Conservation (phyloP, 768 basidiomycete species). For the Termitomyces sp. region DNA sequence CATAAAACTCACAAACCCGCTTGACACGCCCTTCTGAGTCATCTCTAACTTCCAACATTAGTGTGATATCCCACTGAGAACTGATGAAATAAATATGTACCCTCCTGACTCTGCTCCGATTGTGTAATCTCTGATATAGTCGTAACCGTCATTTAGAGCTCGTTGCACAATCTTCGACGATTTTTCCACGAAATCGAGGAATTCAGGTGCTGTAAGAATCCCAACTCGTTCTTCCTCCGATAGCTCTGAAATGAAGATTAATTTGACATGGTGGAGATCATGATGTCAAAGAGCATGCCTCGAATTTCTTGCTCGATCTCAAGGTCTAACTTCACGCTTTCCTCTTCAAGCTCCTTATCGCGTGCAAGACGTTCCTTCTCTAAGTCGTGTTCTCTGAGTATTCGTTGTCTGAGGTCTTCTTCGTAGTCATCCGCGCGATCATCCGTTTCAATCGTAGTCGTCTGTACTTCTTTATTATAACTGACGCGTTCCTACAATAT, state of each 20-base stretch:
- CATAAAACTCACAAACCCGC: conserved; percentile 90
- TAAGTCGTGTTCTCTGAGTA: conserved; percentile 62
- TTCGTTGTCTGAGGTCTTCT: conserved; percentile 71
- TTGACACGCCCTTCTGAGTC: conserved; percentile 91
- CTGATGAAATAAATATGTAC: conserved; percentile 41
- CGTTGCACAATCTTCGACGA: conserved; percentile 95
- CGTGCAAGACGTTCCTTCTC: conserved; percentile 67
- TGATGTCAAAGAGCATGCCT: conserved; percentile 39
- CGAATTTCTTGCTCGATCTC: conserved; percentile 86
- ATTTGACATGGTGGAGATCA: not conserved
- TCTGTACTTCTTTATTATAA: conserved; percentile 86
- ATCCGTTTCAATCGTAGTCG: conserved; percentile 60
- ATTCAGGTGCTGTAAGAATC: conserved; percentile 86
- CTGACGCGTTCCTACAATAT: conserved; percentile 64
- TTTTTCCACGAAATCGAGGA: conserved; percentile 90
- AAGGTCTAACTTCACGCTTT: conserved; percentile 77
- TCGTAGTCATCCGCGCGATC: conserved; percentile 45
- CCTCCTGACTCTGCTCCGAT: conserved; percentile 79
- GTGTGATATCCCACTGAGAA: not conserved
- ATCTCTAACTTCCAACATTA: conserved; percentile 46
- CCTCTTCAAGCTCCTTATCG: conserved; percentile 79
- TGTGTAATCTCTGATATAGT: conserved; percentile 97
- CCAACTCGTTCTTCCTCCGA: conserved; percentile 81
- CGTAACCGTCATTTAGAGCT: conserved; percentile 92
- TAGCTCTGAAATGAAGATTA: conserved; percentile 50